Evolutionary conservation across 2,329 filamentous ascomycete genomes (phyloP), one percentile per base, ranked within the genome.

Genomic region (Clonostachys rosea): DNA sequence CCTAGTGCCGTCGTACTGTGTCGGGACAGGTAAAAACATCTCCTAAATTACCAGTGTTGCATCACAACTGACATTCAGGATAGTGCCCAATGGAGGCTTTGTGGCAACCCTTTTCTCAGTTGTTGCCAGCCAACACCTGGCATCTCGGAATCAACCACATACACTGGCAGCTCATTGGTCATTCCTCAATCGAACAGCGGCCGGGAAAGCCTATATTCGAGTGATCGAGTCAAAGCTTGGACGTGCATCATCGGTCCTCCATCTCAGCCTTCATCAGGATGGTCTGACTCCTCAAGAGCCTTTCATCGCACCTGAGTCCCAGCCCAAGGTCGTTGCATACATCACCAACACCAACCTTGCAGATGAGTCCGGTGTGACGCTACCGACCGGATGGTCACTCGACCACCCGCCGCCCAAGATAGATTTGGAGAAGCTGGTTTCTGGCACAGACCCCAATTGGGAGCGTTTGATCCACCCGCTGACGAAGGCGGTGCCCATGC

Each of bases 1-100:
- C 24, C 20, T 52, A 16, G 37, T 18, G 6, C 44, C 37, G 4
- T 20, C 41, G 6, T 52, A 45, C 44, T 50, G 49, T 40, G 49
- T 54, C 34, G 50, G 50, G 14, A 46, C 49, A 12, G 48, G 47
- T 45, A 43, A 43, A 36, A 14, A 17, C n/a, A 8, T 30, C 9
- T 11, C 42, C 33, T 42, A 24, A 16, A 11, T 20, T 16, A 33
- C 41, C 16, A 11, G 16, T 14, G 35, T 40, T 40, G 8, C 33
- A 18, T 42, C n/a, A 18, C 18, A 17, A 17, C 42, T 24, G 13
- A 44, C 42, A 37, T 9, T 6, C 24, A 13, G 10, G 34, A 20
- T 50, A 68, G 66, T 75, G 13, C 71, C 72, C 3, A 71, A 76
- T 47, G 72, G 73, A 49, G 72, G 73, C 39, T 76, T 74, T 47